Evolutionary conservation across 148 eudicot species (phyloP).

Genomic region (Selenicereus undatus): DNA sequence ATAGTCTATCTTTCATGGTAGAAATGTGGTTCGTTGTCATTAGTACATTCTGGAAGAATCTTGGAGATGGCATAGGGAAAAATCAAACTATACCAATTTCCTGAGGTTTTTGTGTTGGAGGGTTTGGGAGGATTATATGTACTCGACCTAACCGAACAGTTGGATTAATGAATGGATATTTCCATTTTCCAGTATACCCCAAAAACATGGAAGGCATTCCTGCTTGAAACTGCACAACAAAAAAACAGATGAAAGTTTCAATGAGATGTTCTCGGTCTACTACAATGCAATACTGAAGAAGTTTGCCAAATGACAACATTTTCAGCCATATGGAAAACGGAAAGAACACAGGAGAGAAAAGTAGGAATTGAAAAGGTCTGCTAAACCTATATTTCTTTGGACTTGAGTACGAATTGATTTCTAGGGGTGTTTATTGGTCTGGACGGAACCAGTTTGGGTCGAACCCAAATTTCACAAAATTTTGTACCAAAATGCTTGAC

Average conservation of each 20-base stretch:
- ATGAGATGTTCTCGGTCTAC: not conserved
- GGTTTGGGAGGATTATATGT: not conserved
- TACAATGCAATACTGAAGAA: not conserved
- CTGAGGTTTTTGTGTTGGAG: not conserved
- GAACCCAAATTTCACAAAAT: too few relatives aligned
- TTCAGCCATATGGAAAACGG: not conserved
- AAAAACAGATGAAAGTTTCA: not conserved
- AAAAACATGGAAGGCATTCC: not conserved
- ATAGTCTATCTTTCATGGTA: not conserved
- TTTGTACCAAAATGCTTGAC: too few relatives aligned
- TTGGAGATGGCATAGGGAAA: not conserved
- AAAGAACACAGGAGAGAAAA: not conserved
- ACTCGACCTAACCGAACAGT: not conserved
- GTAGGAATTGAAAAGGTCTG: not conserved
- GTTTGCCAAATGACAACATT: not conserved
- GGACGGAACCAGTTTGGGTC: too few relatives aligned
- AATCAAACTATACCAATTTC: not conserved
- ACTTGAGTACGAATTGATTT: not conserved
- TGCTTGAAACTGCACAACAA: not conserved
- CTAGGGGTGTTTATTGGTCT: too few relatives aligned
- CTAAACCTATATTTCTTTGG: not conserved
- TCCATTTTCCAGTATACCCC: not conserved
- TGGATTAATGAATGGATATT: not conserved
- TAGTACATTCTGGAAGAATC: not conserved
- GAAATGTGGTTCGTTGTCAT: not conserved